Percentiles rank a stretch among this genome's conserved stretches.
These are phyloP conservation scores for Dactylellina sp. DNA, from an alignment of 2,329 filamentous ascomycete genomes.

Conservation along the genomic window DNA sequence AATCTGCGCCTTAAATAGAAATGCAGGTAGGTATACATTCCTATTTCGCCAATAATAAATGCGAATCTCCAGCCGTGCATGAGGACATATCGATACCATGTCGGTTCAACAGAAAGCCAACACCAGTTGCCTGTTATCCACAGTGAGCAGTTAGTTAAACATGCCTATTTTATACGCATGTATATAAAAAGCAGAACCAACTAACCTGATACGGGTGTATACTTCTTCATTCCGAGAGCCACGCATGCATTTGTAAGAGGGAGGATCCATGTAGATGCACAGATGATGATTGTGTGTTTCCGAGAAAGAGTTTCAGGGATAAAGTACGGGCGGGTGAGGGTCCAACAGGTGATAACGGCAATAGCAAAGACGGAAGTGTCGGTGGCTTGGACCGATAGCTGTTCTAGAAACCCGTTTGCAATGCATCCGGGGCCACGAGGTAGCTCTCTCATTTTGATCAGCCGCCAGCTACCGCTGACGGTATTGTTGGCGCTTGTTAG, in stretches of 20 bases:
- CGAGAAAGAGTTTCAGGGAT: constrained; percentile 26
- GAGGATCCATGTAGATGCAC: constrained; percentile 64
- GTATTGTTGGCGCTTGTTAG: constrained; percentile 66
- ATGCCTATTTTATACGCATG: not conserved
- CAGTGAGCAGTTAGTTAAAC: not conserved
- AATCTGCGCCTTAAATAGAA: constrained; percentile 57
- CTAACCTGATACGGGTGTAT: constrained; percentile 63
- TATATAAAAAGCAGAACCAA: not conserved
- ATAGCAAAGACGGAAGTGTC: constrained; percentile 66
- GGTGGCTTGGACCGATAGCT: constrained; percentile 66
- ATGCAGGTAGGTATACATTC: constrained; percentile 66
- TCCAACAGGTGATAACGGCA: constrained; percentile 65
- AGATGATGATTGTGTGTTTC: constrained; percentile 61
- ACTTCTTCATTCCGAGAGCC: constrained; percentile 61
- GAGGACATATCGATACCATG: constrained; percentile 65
- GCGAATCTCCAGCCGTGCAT: constrained; percentile 66
- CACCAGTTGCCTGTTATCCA: constrained; percentile 65
- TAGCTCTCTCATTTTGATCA: constrained; percentile 61
- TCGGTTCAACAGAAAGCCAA: constrained; percentile 64
- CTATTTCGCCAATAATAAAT: constrained; percentile 64
- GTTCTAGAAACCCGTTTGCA: constrained; percentile 66
- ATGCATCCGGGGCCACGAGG: constrained; percentile 62
- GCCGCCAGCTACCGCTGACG: constrained; percentile 63
- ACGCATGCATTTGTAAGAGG: constrained; percentile 63
- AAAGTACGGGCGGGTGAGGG: constrained; percentile 62